phyloP scores from a whole-genome alignment of 1,284 basidiomycete genomes.

The Rhodotorula glutinis region DNA sequence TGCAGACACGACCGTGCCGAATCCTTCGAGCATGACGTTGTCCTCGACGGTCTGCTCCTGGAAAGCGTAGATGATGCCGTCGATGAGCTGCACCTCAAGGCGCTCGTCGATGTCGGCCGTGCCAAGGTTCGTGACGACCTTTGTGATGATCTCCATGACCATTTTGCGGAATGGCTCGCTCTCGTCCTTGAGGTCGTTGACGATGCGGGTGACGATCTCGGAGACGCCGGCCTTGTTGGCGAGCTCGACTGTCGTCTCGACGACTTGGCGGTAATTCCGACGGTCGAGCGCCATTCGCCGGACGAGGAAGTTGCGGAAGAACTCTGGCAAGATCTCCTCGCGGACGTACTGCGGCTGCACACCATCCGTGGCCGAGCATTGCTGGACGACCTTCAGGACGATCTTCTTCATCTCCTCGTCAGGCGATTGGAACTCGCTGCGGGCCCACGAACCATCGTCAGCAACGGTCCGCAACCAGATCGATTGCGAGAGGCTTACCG shows the following conservation, averaged over 20 bases:
- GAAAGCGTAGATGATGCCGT: conserved; percentile 99
- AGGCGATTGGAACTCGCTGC: conserved; percentile 87
- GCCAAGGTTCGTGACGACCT: conserved; percentile 86
- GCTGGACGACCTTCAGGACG: conserved; percentile 97
- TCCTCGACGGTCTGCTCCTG: conserved; percentile 99
- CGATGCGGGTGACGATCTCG: conserved; percentile 90
- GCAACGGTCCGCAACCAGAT: background rate
- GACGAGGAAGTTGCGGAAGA: conserved; percentile 97
- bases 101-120: conserved; percentile 96
- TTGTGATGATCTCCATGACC: conserved; percentile 99
- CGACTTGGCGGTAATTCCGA: conserved; percentile 93
- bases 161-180: conserved; percentile 95
- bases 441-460: background rate
- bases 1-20: conserved; percentile 94
- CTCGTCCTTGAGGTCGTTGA: conserved; percentile 84
- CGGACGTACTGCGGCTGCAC: conserved; percentile 91
- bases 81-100: conserved; percentile 87
- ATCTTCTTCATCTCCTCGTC: conserved; percentile 99
- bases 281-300: conserved; percentile 85
- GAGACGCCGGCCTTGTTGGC: conserved; percentile 94
- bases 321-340: conserved; percentile 97
- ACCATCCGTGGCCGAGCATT: conserved; percentile 96
- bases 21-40: conserved; percentile 97
- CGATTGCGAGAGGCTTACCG: conserved; percentile 52
- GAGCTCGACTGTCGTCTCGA: conserved; percentile 96